Evolutionary conservation across 2,329 filamentous ascomycete species (phyloP).

Genomic region (Botryotinia convoluta): DNA sequence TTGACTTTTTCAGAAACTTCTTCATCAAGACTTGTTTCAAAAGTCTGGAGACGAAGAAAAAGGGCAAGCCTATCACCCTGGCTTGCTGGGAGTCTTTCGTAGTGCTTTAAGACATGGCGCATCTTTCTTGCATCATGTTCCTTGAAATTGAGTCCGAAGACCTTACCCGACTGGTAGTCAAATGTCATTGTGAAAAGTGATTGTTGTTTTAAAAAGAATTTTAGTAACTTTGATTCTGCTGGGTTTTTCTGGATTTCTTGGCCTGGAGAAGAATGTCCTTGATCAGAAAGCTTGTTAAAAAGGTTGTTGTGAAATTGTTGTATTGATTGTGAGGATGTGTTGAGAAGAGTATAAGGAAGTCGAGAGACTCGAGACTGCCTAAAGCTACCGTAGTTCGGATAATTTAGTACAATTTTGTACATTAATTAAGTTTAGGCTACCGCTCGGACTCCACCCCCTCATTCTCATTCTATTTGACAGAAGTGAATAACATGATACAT

Average conservation of each 20-base stretch:
- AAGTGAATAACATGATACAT: background rate
- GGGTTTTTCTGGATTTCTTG: too few relatives aligned
- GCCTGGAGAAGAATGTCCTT: background rate
- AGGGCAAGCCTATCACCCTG: slow-evolving; percentile 22
- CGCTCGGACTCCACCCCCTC: background rate
- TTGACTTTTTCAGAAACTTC: slow-evolving; percentile 22
- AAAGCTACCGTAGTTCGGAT: background rate
- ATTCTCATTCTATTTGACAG: background rate
- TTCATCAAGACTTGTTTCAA: slow-evolving; percentile 24
- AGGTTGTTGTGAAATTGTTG: background rate
- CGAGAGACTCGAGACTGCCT: background rate
- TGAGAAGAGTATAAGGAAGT: background rate
- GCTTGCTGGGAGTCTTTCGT: slow-evolving; percentile 21
- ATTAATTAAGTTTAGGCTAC: background rate
- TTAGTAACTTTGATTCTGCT: too few relatives aligned
- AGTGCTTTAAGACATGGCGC: slow-evolving; percentile 28
- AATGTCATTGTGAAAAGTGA: background rate
- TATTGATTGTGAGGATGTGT: background rate
- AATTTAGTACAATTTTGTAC: background rate
- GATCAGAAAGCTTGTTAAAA: background rate
- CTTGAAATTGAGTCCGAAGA: slow-evolving; percentile 30
- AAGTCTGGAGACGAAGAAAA: slow-evolving; percentile 19
- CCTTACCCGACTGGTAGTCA: background rate
- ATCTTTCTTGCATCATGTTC: slow-evolving; percentile 29
- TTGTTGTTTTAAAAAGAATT: background rate